phyloP scores from a whole-genome alignment of 148 eudicot genomes.

The Simmondsia chinensis region DNA sequence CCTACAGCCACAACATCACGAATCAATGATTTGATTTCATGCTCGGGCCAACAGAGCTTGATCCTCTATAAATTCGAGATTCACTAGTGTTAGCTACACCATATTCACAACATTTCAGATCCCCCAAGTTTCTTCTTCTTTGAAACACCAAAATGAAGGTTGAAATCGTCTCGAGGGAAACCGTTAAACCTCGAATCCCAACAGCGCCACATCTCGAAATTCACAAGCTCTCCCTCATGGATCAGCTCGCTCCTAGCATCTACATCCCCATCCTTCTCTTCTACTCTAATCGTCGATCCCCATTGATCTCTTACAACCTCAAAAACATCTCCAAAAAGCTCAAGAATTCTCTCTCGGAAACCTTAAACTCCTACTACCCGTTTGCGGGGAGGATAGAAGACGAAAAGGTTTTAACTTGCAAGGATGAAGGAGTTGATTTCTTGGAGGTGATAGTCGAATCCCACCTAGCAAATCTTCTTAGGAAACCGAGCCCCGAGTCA shows the following conservation, averaged over 20 bases:
- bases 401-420: slow-evolving; percentile 10
- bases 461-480: neutral
- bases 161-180: slow-evolving; percentile 13
- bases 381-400: slow-evolving; percentile 22
- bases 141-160: slow-evolving; percentile 3
- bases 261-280: slow-evolving; percentile 25
- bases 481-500: neutral
- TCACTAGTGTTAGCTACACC: too few species aligned
- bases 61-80: too few species aligned
- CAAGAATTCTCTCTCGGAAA: slow-evolving; percentile 19
- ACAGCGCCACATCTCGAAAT: slow-evolving; percentile 19
- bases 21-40: too few species aligned
- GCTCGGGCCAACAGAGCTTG: too few species aligned
- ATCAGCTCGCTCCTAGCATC: slow-evolving; percentile 17
- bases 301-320: neutral
- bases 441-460: slow-evolving; percentile 12
- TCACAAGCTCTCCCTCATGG: slow-evolving; percentile 25
- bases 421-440: slow-evolving; percentile 19
- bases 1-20: too few species aligned
- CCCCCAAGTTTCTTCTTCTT: too few species aligned
- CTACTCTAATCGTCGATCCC: slow-evolving; percentile 6
- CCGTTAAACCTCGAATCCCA: slow-evolving; percentile 34
- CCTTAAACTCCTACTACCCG: slow-evolving; percentile 23
- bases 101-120: too few species aligned
- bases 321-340: slow-evolving; percentile 6